These are phyloP conservation scores for Colletotrichum higginsianum DNA, from an alignment of 2,329 filamentous ascomycete genomes.

Conservation along the genomic window DNA sequence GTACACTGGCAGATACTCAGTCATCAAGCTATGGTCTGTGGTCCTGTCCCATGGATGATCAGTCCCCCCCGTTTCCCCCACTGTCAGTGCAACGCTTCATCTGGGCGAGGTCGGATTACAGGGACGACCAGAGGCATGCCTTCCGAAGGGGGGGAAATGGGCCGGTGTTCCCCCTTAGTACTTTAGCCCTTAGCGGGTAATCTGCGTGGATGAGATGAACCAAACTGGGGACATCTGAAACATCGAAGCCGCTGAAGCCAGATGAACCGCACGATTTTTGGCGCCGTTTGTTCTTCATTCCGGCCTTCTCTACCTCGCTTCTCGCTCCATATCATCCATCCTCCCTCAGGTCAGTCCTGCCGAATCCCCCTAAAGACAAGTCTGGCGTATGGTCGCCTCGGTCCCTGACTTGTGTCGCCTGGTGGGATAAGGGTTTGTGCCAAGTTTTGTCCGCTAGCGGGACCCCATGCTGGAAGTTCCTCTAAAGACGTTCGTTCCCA, in stretches of 20 bases:
- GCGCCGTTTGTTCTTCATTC: constrained; percentile 6
- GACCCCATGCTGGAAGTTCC: constrained; percentile 13
- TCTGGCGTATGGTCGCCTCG: neutral
- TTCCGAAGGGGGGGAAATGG: constrained; percentile 19
- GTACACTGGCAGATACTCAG: too few relatives aligned
- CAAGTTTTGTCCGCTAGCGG: neutral
- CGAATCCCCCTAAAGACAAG: constrained; percentile 23
- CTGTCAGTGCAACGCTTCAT: constrained; percentile 34
- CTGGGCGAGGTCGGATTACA: constrained; percentile 32
- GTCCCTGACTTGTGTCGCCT: constrained; percentile 20
- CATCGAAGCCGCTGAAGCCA: constrained; percentile 25
- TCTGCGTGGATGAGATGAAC: neutral
- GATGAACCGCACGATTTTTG: constrained; percentile 7
- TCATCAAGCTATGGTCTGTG: constrained; percentile 36
- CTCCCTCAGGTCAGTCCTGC: constrained; percentile 27
- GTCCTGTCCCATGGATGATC: constrained; percentile 5
- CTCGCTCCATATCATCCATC: neutral
- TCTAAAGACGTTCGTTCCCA: constrained; percentile 15
- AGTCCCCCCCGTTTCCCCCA: neutral
- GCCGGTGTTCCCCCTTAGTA: neutral
- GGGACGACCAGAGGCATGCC: constrained; percentile 31
- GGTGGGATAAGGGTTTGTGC: neutral
- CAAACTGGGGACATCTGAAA: constrained; percentile 24
- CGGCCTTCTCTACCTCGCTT: constrained; percentile 13
- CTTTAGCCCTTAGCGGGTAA: neutral